Conservation (phyloP, 2,329 filamentous ascomycete genomes). For the Diaporthe sp. region DNA sequence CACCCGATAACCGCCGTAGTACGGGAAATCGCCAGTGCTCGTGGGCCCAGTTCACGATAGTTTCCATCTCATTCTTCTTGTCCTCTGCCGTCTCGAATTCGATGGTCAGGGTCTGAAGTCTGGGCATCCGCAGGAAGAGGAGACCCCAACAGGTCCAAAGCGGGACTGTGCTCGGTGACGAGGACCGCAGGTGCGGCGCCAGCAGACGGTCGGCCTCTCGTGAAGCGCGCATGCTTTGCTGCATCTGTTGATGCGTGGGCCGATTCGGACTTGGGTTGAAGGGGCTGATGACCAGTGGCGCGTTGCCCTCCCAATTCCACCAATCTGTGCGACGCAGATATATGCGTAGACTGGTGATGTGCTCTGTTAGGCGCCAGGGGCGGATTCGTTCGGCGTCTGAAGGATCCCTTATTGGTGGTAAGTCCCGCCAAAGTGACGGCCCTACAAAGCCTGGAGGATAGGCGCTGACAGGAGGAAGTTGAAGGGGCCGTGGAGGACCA, state of each 20-base stretch:
- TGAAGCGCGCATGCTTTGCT: neutral
- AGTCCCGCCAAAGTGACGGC: neutral
- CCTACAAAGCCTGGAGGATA: neutral
- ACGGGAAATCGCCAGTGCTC: slow-evolving; percentile 21
- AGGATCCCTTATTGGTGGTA: neutral
- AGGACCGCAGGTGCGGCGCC: neutral
- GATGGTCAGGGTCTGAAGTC: slow-evolving; percentile 32
- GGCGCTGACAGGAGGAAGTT: neutral
- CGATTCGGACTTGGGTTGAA: neutral
- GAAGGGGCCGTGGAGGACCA: neutral
- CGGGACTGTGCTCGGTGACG: neutral
- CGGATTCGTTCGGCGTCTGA: neutral
- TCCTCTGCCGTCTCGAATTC: slow-evolving; percentile 37
- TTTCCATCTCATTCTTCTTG: slow-evolving; percentile 32
- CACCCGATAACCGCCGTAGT: neutral
- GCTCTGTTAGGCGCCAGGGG: slow-evolving; percentile 25
- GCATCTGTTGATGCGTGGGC: neutral
- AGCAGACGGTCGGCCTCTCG: neutral
- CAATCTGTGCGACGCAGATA: slow-evolving; percentile 36
- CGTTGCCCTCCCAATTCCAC: slow-evolving; percentile 24
- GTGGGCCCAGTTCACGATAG: slow-evolving; percentile 33
- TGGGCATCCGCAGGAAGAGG: slow-evolving; percentile 30
- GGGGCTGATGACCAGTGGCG: slow-evolving; percentile 22
- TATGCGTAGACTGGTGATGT: slow-evolving; percentile 24
- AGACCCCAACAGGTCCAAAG: slow-evolving; percentile 23